Percentiles rank a stretch among this genome's conserved stretches.
phyloP scores from a whole-genome alignment of 192 early-diverging fungal genomes.

The Phycomyces blakesleeanus region DNA sequence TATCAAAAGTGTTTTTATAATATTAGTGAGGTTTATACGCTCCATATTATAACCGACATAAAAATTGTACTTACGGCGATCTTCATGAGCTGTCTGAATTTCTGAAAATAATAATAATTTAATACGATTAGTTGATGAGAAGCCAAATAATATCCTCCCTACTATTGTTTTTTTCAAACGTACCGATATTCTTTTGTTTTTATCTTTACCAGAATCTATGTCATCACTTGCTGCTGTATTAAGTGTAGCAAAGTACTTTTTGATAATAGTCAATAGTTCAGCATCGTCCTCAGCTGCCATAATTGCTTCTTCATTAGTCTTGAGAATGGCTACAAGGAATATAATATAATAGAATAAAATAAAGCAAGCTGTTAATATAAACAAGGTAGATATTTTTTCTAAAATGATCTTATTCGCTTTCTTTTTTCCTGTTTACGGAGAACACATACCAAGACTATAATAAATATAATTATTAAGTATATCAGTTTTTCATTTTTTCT shows the following conservation, averaged over 20 bases:
- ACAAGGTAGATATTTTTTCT: not conserved
- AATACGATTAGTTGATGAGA: not conserved
- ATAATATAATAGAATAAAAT: too few relatives aligned
- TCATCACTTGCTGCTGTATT: constrained; percentile 55
- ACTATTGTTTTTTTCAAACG: not conserved
- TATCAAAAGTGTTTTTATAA: not conserved
- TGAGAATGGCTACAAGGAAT: constrained; percentile 82
- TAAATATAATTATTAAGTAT: too few relatives aligned
- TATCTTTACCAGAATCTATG: not conserved
- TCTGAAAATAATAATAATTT: constrained; percentile 18
- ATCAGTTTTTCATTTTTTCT: too few relatives aligned
- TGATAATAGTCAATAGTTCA: constrained; percentile 74
- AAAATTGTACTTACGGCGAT: constrained; percentile 46
- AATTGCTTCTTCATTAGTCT: constrained; percentile 80
- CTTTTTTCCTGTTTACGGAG: too few relatives aligned
- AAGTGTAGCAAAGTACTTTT: constrained; percentile 79
- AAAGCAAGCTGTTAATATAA: too few relatives aligned
- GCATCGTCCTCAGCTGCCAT: constrained; percentile 67
- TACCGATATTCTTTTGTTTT: not conserved
- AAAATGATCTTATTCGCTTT: not conserved
- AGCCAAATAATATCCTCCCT: too few relatives aligned
- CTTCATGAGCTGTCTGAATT: constrained; percentile 90
- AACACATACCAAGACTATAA: not conserved
- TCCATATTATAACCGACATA: not conserved
- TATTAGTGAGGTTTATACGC: not conserved